Evolutionary conservation across 2,329 filamentous ascomycete species (phyloP).

Genomic region (Fusarium guadeloupense): DNA sequence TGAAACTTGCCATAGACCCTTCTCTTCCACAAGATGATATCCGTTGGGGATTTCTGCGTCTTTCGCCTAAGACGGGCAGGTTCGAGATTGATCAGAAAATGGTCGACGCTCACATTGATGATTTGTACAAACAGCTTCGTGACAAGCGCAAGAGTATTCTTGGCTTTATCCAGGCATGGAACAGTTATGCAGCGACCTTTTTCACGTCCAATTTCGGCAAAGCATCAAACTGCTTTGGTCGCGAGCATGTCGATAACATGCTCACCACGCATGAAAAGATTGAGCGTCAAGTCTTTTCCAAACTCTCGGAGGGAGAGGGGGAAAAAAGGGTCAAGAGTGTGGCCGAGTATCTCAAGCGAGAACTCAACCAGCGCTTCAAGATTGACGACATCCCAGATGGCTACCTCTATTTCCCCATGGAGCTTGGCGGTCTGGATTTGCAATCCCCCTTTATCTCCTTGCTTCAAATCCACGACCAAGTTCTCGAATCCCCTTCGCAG

Average conservation of each 20-base stretch:
- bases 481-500: slow-evolving; percentile 43
- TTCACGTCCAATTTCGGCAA: slow-evolving; percentile 63
- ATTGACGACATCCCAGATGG: slow-evolving; percentile 55
- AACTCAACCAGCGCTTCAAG: slow-evolving; percentile 62
- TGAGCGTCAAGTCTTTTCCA: slow-evolving; percentile 58
- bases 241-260: slow-evolving; percentile 61
- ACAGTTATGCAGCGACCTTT: slow-evolving; percentile 61
- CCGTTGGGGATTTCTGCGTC: slow-evolving; percentile 64
- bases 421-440: slow-evolving; percentile 58
- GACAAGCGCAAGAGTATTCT: slow-evolving; percentile 61
- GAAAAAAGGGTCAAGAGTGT: slow-evolving; percentile 53
- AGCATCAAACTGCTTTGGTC: slow-evolving; percentile 62
- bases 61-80: slow-evolving; percentile 61
- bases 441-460: slow-evolving; percentile 56
- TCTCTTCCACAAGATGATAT: slow-evolving; percentile 59
- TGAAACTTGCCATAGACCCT: slow-evolving; percentile 37
- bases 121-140: slow-evolving; percentile 66
- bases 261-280: slow-evolving; percentile 60
- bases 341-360: slow-evolving; percentile 63
- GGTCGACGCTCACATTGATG: slow-evolving; percentile 67
- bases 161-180: slow-evolving; percentile 60
- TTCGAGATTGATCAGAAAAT: slow-evolving; percentile 68
- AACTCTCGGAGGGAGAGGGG: slow-evolving; percentile 37
- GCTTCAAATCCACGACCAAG: slow-evolving; percentile 51
- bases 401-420: slow-evolving; percentile 58